Evolutionary conservation across 1,139 yeast species (phyloP).

Genomic region (Suhomyces ambrosiae): DNA sequence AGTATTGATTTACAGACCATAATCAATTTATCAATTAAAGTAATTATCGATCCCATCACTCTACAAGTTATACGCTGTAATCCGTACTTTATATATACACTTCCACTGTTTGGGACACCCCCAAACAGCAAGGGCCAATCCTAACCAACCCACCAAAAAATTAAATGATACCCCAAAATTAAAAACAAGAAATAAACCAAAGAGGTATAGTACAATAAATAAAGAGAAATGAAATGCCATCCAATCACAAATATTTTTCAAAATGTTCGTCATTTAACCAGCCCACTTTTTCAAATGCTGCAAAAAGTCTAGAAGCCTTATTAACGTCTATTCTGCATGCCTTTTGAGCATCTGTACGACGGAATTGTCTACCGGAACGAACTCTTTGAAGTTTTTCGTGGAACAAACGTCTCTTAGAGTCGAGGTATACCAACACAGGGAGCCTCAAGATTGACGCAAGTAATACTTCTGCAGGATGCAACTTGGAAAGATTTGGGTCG

Average conservation of each 20-base stretch:
- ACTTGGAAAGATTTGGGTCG: constrained; percentile 70
- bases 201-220: constrained; percentile 9
- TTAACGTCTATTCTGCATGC: constrained; percentile 97
- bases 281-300: constrained; percentile 92
- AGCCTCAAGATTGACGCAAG: constrained; percentile 87
- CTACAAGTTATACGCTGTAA: background rate
- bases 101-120: constrained; percentile 11
- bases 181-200: constrained; percentile 12
- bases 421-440: constrained; percentile 85
- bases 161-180: constrained; percentile 10
- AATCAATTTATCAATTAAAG: no score
- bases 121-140: constrained; percentile 8
- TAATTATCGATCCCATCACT: no score
- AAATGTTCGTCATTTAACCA: constrained; percentile 87
- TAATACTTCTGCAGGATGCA: constrained; percentile 91
- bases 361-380: constrained; percentile 76
- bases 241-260: constrained; percentile 42
- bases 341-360: constrained; percentile 97
- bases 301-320: constrained; percentile 89
- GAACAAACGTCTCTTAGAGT: constrained; percentile 88
- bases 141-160: constrained; percentile 7
- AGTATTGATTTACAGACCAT: no score
- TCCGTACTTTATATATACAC: constrained; percentile 3
- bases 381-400: constrained; percentile 83
- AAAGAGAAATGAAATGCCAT: constrained; percentile 6